phyloP scores from a whole-genome alignment of 805 yeast genomes.

The Metschnikowia lachancei region DNA sequence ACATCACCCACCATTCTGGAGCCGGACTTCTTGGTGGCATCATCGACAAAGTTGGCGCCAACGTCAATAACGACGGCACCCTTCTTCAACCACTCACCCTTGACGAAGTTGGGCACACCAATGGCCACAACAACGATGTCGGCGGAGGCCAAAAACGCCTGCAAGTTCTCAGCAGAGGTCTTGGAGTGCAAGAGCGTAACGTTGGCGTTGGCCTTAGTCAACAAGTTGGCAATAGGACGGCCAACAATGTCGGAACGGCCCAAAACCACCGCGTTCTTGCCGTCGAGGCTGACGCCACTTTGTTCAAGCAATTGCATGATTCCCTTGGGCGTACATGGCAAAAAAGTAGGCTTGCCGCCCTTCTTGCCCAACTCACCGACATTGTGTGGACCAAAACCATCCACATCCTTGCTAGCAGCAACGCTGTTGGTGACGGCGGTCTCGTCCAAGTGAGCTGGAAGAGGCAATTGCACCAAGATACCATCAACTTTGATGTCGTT shows the following conservation, averaged over 20 bases:
- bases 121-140: constrained; percentile 78
- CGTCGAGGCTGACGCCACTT: constrained; percentile 54
- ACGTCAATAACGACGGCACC: constrained; percentile 76
- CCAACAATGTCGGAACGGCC: constrained; percentile 89
- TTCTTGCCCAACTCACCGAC: constrained; percentile 75
- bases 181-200: constrained; percentile 74
- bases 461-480: constrained; percentile 70
- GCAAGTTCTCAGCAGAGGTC: constrained; percentile 51
- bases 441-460: constrained; percentile 70
- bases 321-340: constrained; percentile 86
- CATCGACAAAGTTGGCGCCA: constrained; percentile 75
- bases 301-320: constrained; percentile 61
- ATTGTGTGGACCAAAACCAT: constrained; percentile 77
- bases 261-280: constrained; percentile 75
- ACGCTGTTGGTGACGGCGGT: constrained; percentile 66
- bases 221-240: constrained; percentile 68
- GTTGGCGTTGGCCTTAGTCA: constrained; percentile 70
- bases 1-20: constrained; percentile 76
- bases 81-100: constrained; percentile 70
- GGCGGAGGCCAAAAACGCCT: constrained; percentile 51
- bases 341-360: constrained; percentile 65
- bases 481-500: constrained; percentile 63
- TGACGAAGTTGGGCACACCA: constrained; percentile 67
- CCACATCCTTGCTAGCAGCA: constrained; percentile 68
- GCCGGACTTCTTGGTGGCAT: constrained; percentile 64